A percentile compares a stretch with the other conserved stretches of the same genome.
Conservation (phyloP, 495 filamentous ascomycete species). For the Halenospora varia region DNA sequence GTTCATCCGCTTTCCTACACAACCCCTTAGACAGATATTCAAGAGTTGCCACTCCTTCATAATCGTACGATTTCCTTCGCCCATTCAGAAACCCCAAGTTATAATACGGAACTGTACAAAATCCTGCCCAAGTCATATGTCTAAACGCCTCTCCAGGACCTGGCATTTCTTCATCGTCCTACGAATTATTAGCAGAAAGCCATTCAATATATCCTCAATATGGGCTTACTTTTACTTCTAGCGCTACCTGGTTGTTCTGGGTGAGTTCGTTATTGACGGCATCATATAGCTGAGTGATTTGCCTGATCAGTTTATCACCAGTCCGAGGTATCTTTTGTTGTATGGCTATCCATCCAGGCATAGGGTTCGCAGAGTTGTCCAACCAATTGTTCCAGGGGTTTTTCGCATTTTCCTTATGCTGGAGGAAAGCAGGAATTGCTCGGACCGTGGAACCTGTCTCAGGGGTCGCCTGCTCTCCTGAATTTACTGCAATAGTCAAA, state of each 20-base stretch:
- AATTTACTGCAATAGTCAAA: too few relatives aligned
- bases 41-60: neutral
- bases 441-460: neutral
- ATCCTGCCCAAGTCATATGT: neutral
- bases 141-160: neutral
- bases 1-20: neutral
- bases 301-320: neutral
- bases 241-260: neutral
- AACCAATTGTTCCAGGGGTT: constrained; percentile 4
- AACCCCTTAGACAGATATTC: neutral
- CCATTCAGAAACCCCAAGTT: neutral
- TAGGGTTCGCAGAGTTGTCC: neutral
- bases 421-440: neutral
- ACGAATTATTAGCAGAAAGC: too few relatives aligned
- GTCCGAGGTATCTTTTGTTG: constrained; percentile 6
- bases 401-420: neutral
- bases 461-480: too few relatives aligned
- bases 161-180: neutral
- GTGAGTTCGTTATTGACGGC: neutral
- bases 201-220: too few relatives aligned
- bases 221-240: neutral
- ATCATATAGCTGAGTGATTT: neutral
- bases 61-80: neutral
- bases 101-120: neutral
- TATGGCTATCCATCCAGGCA: neutral